Conservation (phyloP, 2,329 filamentous ascomycete species). For the Rutstroemia sp. region DNA sequence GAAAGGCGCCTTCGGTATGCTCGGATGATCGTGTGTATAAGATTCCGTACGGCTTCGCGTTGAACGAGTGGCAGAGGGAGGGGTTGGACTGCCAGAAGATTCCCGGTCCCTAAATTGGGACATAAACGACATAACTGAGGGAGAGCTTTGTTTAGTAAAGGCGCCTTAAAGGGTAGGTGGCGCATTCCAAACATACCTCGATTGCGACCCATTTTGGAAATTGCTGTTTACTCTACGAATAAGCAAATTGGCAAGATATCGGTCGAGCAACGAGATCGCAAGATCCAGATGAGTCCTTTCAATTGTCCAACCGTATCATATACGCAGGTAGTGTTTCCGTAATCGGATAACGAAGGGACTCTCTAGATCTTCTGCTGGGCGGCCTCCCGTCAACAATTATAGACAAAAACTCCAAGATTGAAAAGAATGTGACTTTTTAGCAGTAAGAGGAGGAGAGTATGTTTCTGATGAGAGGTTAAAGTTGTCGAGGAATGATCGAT, state of each 20-base stretch:
- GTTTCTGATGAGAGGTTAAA: neutral
- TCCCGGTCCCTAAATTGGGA: constrained; percentile 55
- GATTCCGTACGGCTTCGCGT: constrained; percentile 16
- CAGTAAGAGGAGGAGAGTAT: neutral
- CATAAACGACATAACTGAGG: constrained; percentile 79
- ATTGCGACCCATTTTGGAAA: constrained; percentile 28
- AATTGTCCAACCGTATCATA: constrained; percentile 12
- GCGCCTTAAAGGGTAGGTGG: neutral
- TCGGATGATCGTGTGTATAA: constrained; percentile 13
- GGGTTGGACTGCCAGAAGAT: constrained; percentile 27
- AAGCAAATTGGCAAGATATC: neutral
- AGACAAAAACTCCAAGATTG: neutral
- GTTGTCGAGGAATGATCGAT: constrained; percentile 6
- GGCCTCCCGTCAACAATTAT: neutral
- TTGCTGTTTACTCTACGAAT: neutral
- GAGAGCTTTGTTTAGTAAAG: constrained; percentile 5
- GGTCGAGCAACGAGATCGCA: constrained; percentile 14
- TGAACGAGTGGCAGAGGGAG: constrained; percentile 19
- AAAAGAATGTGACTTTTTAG: constrained; percentile 3
- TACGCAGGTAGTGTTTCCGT: constrained; percentile 6
- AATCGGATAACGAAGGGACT: neutral
- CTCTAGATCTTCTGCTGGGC: neutral
- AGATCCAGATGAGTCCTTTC: constrained; percentile 14
- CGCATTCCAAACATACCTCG: constrained; percentile 26
- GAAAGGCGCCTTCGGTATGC: neutral